Base-by-base conservation (phyloP, 2,329 filamentous ascomycete species). In the Talaromyces sp. region DNA sequence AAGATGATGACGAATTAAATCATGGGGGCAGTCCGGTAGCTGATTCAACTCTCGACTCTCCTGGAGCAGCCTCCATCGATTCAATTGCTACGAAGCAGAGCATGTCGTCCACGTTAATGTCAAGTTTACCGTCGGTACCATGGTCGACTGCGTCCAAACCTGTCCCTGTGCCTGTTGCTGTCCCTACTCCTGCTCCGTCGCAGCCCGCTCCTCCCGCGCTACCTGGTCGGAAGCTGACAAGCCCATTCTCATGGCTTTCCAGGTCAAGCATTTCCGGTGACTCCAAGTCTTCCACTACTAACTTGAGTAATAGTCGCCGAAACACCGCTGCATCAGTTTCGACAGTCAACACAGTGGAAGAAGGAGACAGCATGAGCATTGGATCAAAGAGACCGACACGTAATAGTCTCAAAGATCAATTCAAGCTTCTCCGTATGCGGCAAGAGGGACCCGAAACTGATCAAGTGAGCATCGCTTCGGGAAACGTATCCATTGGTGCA, bases 181-280 rank as follows among this genome's bases (percentile, higher is more conserved):
- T 62, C 63, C 74, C 78, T 45, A 75, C 77, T 33, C 75, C 80
- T 43, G 75, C 78, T 27, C 75, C 78, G 33, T 39, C 63, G 4
- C 43, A 59, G 63, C 75, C 77, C 27, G 75, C 80, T 52, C 75
- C 79, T 22, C 76, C 78, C 3, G 72, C 75, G 31, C 75, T 79
- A 47, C 75, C 81, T 69, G 54, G 50, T 47, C 85, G 92, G 73
- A 96, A 95, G 76, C 85, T 96, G 63, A 93, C 91, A 9, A 92
- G 91, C 70, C 92, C 90, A n/a, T 96, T 96, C 72, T 87, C 91
- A 45, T 94, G 91, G 89, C 84, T 96, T 45, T 92, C 91, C 37
- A 84, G 92, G 69, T 86, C 87, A 27, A 78, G 77, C 33, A 77
- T 78, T 11, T 83, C 84, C 41, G 64, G 84, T 74, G 86, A 85